Conservation (phyloP, 1,139 yeast species). For the Hansenula lynferdii region DNA sequence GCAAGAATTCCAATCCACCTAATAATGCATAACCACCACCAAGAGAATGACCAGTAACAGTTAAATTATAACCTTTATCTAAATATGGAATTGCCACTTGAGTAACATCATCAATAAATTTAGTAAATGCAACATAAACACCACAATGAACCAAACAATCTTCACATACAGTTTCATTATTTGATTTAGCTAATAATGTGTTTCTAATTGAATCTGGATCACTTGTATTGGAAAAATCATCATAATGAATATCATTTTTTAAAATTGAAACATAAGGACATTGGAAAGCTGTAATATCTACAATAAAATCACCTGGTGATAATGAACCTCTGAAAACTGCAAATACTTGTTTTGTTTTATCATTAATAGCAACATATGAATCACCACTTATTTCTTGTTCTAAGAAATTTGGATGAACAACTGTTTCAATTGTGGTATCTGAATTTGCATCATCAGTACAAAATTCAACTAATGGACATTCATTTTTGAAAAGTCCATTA, state of each 20-base stretch:
- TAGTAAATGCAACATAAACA: slow-evolving; percentile 36
- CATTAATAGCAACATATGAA: slow-evolving; percentile 36
- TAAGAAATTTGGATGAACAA: neutral
- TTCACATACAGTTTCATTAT: slow-evolving; percentile 30
- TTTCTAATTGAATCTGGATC: neutral
- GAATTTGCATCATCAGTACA: neutral
- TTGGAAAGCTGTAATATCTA: slow-evolving; percentile 37
- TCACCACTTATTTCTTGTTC: slow-evolving; percentile 2
- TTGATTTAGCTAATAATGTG: slow-evolving; percentile 9
- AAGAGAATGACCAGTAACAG: slow-evolving; percentile 64
- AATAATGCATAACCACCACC: slow-evolving; percentile 68
- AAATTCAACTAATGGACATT: neutral
- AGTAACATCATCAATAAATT: slow-evolving; percentile 34
- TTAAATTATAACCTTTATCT: slow-evolving; percentile 38
- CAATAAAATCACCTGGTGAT: slow-evolving; percentile 50
- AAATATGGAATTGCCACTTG: slow-evolving; percentile 29
- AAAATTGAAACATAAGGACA: slow-evolving; percentile 14
- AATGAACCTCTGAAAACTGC: slow-evolving; percentile 55
- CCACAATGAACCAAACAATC: slow-evolving; percentile 60
- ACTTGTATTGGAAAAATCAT: neutral
- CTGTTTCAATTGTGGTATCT: neutral
- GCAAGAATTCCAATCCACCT: slow-evolving; percentile 52
- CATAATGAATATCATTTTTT: slow-evolving; percentile 3
- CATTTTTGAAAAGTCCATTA: neutral
- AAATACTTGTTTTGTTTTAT: slow-evolving; percentile 30